Percentiles rank a stretch among this genome's conserved stretches.
phyloP scores from a whole-genome alignment of 129 eudicot species.

The Artemisia tridentata region DNA sequence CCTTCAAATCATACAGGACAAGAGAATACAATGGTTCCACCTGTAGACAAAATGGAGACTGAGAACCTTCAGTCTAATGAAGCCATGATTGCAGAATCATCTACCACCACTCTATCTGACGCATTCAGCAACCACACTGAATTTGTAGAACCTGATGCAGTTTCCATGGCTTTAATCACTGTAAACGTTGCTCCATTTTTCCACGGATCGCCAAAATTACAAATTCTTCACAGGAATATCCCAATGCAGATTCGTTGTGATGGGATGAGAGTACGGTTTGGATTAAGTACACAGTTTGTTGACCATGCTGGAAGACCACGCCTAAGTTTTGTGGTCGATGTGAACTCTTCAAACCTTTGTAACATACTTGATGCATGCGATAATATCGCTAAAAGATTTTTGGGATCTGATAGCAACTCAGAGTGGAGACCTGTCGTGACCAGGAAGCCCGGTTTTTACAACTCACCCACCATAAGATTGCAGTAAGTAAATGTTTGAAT shows the following conservation, averaged over 20 bases:
- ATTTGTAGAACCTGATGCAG: slow-evolving; percentile 49
- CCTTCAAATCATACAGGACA: slow-evolving; percentile 29
- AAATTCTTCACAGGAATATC: slow-evolving; percentile 46
- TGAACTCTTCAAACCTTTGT: slow-evolving; percentile 51
- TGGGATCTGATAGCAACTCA: slow-evolving; percentile 56
- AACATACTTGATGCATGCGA: slow-evolving; percentile 61
- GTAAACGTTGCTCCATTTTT: slow-evolving; percentile 45
- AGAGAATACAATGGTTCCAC: slow-evolving; percentile 24
- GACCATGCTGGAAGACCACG: slow-evolving; percentile 74
- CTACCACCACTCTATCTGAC: slow-evolving; percentile 34
- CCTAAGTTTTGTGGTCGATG: slow-evolving; percentile 79
- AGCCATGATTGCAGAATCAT: slow-evolving; percentile 53
- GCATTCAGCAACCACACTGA: slow-evolving; percentile 32
- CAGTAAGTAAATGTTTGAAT: slow-evolving; percentile 60
- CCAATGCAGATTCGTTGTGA: slow-evolving; percentile 49
- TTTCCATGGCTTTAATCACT: slow-evolving; percentile 57
- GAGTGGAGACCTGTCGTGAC: slow-evolving; percentile 73
- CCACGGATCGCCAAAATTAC: slow-evolving; percentile 53
- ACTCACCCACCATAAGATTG: slow-evolving; percentile 69
- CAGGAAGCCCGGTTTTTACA: slow-evolving; percentile 63
- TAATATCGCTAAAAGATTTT: slow-evolving; percentile 46
- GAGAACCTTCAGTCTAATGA: slow-evolving; percentile 47
- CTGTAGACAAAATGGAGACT: slow-evolving; percentile 34
- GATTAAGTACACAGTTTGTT: slow-evolving; percentile 58
- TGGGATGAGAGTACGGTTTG: slow-evolving; percentile 66